Conservation (phyloP, 2,329 filamentous ascomycete species). For the Epichloe brachyelytri region DNA sequence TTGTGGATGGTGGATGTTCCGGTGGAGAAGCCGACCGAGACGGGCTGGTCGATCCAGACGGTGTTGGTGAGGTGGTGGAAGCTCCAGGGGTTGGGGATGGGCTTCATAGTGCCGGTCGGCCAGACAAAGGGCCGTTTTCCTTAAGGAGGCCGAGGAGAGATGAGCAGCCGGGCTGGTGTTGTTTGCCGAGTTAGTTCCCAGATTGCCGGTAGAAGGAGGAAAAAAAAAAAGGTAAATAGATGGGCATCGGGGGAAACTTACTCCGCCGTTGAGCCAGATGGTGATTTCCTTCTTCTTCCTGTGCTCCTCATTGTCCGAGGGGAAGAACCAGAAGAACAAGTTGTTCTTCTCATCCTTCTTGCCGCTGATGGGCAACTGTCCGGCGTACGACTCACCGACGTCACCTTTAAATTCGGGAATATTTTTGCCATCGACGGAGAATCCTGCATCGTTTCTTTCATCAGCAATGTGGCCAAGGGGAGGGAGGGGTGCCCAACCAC, state of each 20-base stretch:
- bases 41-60: conserved; percentile 60
- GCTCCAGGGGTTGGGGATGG: conserved; percentile 54
- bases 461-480: too few species aligned
- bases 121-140: conserved; percentile 63
- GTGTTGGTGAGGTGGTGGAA: conserved; percentile 42
- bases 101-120: conserved; percentile 55
- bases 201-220: too few species aligned
- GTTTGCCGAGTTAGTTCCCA: too few species aligned
- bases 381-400: conserved; percentile 45
- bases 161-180: conserved; percentile 33
- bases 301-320: conserved; percentile 32
- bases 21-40: conserved; percentile 55
- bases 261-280: conserved; percentile 47
- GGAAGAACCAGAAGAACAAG: conserved; percentile 57
- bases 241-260: conserved; percentile 11
- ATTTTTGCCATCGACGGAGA: conserved; percentile 44
- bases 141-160: conserved; percentile 59
- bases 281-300: conserved; percentile 43
- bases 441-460: conserved; percentile 25
- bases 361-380: conserved; percentile 40
- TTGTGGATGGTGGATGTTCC: conserved; percentile 50
- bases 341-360: conserved; percentile 34
- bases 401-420: conserved; percentile 55
- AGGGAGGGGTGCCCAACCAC: too few species aligned
- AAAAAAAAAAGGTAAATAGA: too few species aligned